Percentiles rank a stretch among this genome's conserved stretches.
Conservation (phyloP, 768 basidiomycete species). For the Macrolepiota fuliginosa region DNA sequence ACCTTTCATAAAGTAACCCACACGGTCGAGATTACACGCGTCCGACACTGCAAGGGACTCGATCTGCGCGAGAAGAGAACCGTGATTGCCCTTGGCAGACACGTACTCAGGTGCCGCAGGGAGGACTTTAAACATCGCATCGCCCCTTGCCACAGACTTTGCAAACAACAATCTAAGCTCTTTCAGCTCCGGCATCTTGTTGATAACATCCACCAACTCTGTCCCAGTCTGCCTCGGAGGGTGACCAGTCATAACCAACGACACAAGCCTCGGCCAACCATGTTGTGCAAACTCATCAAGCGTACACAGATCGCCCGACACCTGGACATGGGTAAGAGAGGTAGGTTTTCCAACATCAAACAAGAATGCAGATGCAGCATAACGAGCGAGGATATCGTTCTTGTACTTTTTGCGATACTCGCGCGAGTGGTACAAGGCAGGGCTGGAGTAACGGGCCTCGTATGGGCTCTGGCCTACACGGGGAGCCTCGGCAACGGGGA, state of each 20-base stretch:
- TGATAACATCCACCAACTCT: slow-evolving; percentile 30
- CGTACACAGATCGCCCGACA: slow-evolving; percentile 35
- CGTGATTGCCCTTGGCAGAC: slow-evolving; percentile 19
- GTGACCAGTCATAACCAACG: slow-evolving; percentile 38
- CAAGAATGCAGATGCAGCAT: slow-evolving; percentile 27
- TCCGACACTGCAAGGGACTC: slow-evolving; percentile 36
- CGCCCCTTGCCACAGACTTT: slow-evolving; percentile 21
- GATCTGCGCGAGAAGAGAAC: slow-evolving; percentile 27
- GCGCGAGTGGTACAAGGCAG: slow-evolving; percentile 30
- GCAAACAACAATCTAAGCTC: slow-evolving; percentile 34
- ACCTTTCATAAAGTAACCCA: slow-evolving; percentile 27
- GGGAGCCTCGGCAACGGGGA: slow-evolving; percentile 38
- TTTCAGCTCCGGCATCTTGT: slow-evolving; percentile 30
- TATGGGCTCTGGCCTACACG: slow-evolving; percentile 41
- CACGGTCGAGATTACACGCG: slow-evolving; percentile 28
- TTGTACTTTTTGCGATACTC: slow-evolving; percentile 38
- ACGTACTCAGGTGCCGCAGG: slow-evolving; percentile 12
- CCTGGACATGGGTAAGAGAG: slow-evolving; percentile 32
- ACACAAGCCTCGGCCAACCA: slow-evolving; percentile 34
- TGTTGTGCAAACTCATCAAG: slow-evolving; percentile 28
- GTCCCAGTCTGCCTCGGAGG: slow-evolving; percentile 26
- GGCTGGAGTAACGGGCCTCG: slow-evolving; percentile 31
- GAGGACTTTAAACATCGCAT: slow-evolving; percentile 25
- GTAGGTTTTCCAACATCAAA: slow-evolving; percentile 30
- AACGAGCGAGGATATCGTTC: slow-evolving; percentile 30